These are phyloP conservation scores for Xylaria cubensis DNA, from an alignment of 495 filamentous ascomycete species.

Conservation along the genomic window DNA sequence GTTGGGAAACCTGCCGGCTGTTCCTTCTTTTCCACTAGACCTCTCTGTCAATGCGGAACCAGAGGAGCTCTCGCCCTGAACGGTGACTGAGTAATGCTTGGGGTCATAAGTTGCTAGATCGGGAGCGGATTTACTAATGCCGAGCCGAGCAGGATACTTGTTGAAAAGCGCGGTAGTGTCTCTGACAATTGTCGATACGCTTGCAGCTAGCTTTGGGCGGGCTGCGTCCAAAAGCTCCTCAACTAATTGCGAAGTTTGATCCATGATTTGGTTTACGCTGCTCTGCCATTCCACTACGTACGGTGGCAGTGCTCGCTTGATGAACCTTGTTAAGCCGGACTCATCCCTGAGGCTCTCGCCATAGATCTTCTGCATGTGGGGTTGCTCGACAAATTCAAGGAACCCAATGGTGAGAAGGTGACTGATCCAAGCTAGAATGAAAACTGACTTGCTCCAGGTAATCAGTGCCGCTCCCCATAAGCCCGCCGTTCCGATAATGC, in stretches of 20 bases:
- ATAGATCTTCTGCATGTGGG: slow-evolving; percentile 99
- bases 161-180: slow-evolving; percentile 90
- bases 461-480: slow-evolving; percentile 95
- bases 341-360: slow-evolving; percentile 81
- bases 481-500: slow-evolving; percentile 91
- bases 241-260: slow-evolving; percentile 82
- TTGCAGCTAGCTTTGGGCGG: slow-evolving; percentile 84
- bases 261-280: slow-evolving; percentile 85
- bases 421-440: slow-evolving; percentile 81
- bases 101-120: slow-evolving; percentile 86
- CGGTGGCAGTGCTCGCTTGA: slow-evolving; percentile 87
- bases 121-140: slow-evolving; percentile 79
- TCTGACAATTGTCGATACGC: slow-evolving; percentile 83
- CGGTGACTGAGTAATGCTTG: slow-evolving; percentile 77
- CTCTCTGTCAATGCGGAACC: slow-evolving; percentile 56
- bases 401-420: slow-evolving; percentile 86
- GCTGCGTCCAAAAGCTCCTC: slow-evolving; percentile 90
- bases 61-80: slow-evolving; percentile 69
- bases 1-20: slow-evolving; percentile 50
- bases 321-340: slow-evolving; percentile 88
- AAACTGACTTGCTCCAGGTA: slow-evolving; percentile 82
- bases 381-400: slow-evolving; percentile 92
- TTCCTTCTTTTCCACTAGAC: slow-evolving; percentile 55
- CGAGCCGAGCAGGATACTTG: slow-evolving; percentile 87
- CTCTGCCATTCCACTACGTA: slow-evolving; percentile 74